Evolutionary conservation across 192 early-diverging fungal genomes (phyloP).

Genomic region (Coemansia sp.): DNA sequence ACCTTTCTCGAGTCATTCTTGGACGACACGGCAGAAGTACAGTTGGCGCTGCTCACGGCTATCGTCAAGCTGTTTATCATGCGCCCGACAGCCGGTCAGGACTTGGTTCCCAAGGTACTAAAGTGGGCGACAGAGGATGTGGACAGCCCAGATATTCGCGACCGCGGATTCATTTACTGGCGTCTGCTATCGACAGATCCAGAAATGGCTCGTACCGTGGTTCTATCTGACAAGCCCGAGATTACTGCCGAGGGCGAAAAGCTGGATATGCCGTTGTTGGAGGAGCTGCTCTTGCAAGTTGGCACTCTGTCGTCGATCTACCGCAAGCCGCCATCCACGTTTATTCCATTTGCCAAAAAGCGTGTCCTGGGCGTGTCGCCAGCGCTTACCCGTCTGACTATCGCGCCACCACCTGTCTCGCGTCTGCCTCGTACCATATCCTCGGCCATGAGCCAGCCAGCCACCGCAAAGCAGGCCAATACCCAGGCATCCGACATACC

Average conservation of each 20-base stretch:
- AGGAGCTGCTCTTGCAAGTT: conserved; percentile 86
- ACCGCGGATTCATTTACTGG: conserved; percentile 99
- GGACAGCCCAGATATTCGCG: conserved; percentile 97
- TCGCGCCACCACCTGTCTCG: conserved; percentile 41
- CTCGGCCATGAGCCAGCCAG: conserved; percentile 13
- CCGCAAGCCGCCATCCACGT: conserved; percentile 84
- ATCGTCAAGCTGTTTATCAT: conserved; percentile 96
- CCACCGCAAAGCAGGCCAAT: conserved; percentile 3
- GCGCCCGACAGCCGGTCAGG: conserved; percentile 86
- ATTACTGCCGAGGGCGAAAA: conserved; percentile 95
- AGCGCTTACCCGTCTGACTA: conserved; percentile 43
- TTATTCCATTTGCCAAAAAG: conserved; percentile 70
- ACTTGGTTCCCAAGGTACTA: conserved; percentile 89
- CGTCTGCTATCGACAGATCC: conserved; percentile 93
- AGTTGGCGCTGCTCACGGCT: conserved; percentile 90
- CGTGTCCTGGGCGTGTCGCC: conserved; percentile 44
- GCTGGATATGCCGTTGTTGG: conserved; percentile 77
- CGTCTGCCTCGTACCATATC: conserved; percentile 40
- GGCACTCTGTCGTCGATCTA: conserved; percentile 88
- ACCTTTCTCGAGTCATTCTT: conserved; percentile 87
- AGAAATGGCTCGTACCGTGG: conserved; percentile 66
- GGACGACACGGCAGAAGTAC: conserved; percentile 89
- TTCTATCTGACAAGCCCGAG: conserved; percentile 89
- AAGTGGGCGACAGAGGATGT: conserved; percentile 93
- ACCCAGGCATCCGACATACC: not conserved